These are phyloP conservation scores for Sclerotinia subarctica DNA, from an alignment of 2,329 filamentous ascomycete genomes.

Conservation along the genomic window DNA sequence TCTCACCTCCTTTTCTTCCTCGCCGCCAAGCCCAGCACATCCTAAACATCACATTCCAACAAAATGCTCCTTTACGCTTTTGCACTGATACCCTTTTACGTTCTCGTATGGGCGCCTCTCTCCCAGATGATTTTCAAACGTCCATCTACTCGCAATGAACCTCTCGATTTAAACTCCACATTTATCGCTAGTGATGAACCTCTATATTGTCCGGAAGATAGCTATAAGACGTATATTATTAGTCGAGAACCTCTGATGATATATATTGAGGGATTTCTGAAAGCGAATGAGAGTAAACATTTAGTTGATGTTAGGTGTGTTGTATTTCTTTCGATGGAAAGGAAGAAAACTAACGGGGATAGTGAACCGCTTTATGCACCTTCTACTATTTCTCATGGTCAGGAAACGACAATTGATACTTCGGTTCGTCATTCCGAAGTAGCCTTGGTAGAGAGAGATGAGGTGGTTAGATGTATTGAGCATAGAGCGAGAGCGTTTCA, in stretches of 20 bases:
- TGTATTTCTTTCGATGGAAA: neutral
- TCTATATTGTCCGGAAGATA: constrained; percentile 32
- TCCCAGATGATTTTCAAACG: constrained; percentile 28
- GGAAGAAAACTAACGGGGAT: constrained; percentile 1
- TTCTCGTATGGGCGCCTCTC: constrained; percentile 35
- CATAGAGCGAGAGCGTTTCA: constrained; percentile 56
- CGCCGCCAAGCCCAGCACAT: neutral
- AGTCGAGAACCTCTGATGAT: constrained; percentile 53
- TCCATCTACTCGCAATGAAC: constrained; percentile 16
- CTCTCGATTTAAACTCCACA: constrained; percentile 30
- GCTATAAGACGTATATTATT: constrained; percentile 46
- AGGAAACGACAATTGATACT: constrained; percentile 46
- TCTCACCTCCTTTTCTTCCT: constrained; percentile 10
- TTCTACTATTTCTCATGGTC: constrained; percentile 52
- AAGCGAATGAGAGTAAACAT: constrained; percentile 46
- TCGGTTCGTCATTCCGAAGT: constrained; percentile 52
- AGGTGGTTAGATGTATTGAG: constrained; percentile 56
- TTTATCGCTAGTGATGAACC: constrained; percentile 36
- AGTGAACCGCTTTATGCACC: constrained; percentile 50
- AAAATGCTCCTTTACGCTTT: constrained; percentile 35
- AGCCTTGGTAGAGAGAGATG: constrained; percentile 46
- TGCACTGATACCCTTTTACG: constrained; percentile 34
- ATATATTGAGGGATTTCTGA: constrained; percentile 56
- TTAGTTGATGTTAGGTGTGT: constrained; percentile 52
- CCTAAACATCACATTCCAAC: neutral